phyloP scores from a whole-genome alignment of 495 filamentous ascomycete genomes.

The Penicillium odoratum region DNA sequence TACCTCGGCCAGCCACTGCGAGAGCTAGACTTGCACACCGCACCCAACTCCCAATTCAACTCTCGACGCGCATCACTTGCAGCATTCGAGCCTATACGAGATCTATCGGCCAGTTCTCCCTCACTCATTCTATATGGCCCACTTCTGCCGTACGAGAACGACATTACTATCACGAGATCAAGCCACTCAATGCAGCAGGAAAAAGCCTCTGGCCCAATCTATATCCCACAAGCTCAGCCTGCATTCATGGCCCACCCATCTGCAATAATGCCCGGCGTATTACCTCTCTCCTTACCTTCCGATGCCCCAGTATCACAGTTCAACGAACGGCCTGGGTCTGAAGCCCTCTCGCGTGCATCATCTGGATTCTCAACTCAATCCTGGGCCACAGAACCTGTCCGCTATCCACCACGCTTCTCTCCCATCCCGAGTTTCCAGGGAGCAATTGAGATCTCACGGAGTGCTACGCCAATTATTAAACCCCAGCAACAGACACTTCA shows the following conservation, averaged over 20 bases:
- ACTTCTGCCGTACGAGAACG: constrained; percentile 32
- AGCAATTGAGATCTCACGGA: constrained; percentile 6
- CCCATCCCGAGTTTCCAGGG: constrained; percentile 24
- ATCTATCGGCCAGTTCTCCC: constrained; percentile 22
- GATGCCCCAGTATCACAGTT: constrained; percentile 11
- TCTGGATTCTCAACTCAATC: constrained; percentile 40
- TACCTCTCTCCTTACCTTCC: constrained; percentile 25
- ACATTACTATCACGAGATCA: constrained; percentile 28
- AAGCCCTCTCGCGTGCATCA: constrained; percentile 35
- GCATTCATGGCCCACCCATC: constrained; percentile 35
- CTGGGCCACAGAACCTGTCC: constrained; percentile 41
- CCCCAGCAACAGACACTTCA: constrained; percentile 26
- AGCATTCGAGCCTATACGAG: constrained; percentile 17
- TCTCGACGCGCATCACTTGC: constrained; percentile 29
- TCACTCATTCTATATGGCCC: constrained; percentile 20
- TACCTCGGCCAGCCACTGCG: constrained; percentile 17
- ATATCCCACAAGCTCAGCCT: not conserved
- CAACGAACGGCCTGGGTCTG: constrained; percentile 28
- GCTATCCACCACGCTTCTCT: constrained; percentile 30
- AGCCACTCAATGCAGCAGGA: constrained; percentile 13
- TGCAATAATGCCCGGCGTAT: constrained; percentile 40
- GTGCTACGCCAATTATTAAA: constrained; percentile 9
- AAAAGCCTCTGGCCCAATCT: constrained; percentile 1
- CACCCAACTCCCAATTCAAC: constrained; percentile 25
- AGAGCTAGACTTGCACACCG: constrained; percentile 26